Base-by-base conservation (phyloP, 352 stramenopile genomes). In the Phytophthora sansomeana region DNA sequence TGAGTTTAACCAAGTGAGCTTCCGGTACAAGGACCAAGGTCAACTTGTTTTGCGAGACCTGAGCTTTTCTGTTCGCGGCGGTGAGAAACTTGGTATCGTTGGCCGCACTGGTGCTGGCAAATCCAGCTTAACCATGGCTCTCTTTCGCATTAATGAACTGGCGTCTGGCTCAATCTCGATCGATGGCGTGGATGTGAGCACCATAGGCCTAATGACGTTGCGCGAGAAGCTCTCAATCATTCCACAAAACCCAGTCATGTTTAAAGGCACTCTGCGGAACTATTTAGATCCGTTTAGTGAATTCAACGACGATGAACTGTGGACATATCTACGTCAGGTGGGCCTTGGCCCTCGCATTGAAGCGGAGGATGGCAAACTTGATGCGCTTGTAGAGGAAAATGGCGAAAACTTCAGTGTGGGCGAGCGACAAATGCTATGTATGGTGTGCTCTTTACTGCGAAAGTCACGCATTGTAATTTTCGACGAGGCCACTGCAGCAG, bases 371-470 rank as follows among this genome's bases (percentile, higher is more conserved):
- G 63, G 67, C 33, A 92, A 82, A 26, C 81, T 98, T 3, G 79
- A 93, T 29, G 76, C 63, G 35, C 49, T 69, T 3, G 89, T 99
- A 3, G 86, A 97, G 49, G 94, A 99, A 53, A 93, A 93, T 32
- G 97, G 97, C 7, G 78, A 77, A 10, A 99, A 99, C 67, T 98
- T 97, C 41, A 95, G 73, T 57, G 90, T 98, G 17, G 97, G 97
- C 4, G 91, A 99, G 69, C 72, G 95, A 2, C 96, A 98, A 72
- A 83, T 99, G 28, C 63, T 99, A 10, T 98, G 92, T 63, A 82
- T 99, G 60, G 97, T 89, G 17, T 77, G 96, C 44, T 95, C 96
- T 5, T 70, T 98, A 41, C 69, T 99, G 1, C 73, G 81, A 3
- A 84, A 97, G 39, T 89, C 92, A 5, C 58, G 61, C 41, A 63